Base-by-base conservation (phyloP, 768 basidiomycete genomes). In the Tricholoma matsutake region DNA sequence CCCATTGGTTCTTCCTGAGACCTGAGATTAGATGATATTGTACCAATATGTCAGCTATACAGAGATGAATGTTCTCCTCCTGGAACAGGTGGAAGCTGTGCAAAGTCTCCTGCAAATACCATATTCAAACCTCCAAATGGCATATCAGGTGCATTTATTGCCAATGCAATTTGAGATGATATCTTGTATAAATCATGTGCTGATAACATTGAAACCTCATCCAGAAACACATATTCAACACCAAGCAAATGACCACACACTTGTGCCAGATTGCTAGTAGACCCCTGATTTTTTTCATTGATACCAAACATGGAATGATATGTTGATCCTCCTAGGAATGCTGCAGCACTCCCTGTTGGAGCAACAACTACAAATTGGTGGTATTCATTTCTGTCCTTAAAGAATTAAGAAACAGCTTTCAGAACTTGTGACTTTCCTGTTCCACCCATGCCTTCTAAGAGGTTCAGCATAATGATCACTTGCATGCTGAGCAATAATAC, bases 51-150 rank as follows among this genome's bases (percentile, higher is more conserved):
- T 4, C 32, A 9, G 32, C 32, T 32, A 32, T 32, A 32, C 32
- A 32, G 9, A 32, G 32, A 32, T 32, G 32, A 32, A 32, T 32
- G 9, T 32, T 32, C 32, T 32, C 32, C 32, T 32, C 69, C 66
- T 20, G 65, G 32, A 13, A 61, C 69, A 37, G 74, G 79, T 2
- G 76, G 78, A 2, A 81, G 65, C 58, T 81, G 79, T 6, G 74
- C 78, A 72, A 82, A 79, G 63, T 81, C 78, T 6, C 79, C 78
- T 9, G 76, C 76, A 59, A 81, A 72, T 18, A 81, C 73, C 56
- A 80, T 71, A 58, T 76, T 78, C 11, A 76, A 64, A 0, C 77
- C 75, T 18, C 77, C 78, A 69, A 72, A 74, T 16, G 69, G 61
- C 13, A 35, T 35, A 35, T 45, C 13, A 10, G 69, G 61, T 35